Base-by-base conservation (phyloP, 768 basidiomycete genomes). In the Psilocybe azurescens region DNA sequence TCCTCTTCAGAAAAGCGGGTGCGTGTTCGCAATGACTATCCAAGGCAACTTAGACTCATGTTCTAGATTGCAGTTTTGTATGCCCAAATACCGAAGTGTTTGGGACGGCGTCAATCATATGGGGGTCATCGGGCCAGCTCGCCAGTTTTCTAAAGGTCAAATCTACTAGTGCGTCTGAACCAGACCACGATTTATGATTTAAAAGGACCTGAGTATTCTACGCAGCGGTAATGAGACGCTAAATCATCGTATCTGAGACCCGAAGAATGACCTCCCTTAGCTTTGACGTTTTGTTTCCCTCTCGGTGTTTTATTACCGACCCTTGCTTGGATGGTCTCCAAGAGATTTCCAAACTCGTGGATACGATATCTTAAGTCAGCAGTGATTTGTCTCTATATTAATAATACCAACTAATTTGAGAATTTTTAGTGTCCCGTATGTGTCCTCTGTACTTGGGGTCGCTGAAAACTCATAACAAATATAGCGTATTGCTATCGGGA, bases 121-220 rank as follows among this genome's bases (percentile, higher is more conserved):
- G 73, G 66, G 87, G 41, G 83, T 87, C 11, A 83, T 89, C 39
- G 88, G 89, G 1, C 89, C 88, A 6, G 75, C 64, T 41, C 69
- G 77, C 8, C 80, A 81, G 67, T 89, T 86, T 70, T 83, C 80
- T 0, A 61, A 76, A 33, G 85, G 80, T n/a, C 81, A 81, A 53
- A 73, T 81, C 8, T 89, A 89, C 70, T 84, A 81, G 83, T 56
- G 16, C 2, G 52, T 20, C 48, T 30, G 24, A 24, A 24, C 1
- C 28, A 29, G 3, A 24, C 30, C 30, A 29, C 29, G 24, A 24
- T 24, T 2, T 2, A 24, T 24, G 24, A 24, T 24, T 24, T 24
- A 24, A 24, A 24, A 24, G 24, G 24, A 24, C 0, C 32, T 53
- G 4, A 10, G n/a, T n/a, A 32, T 52, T 9, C 24, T 2, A 0